Base-by-base conservation (phyloP, 129 eudicot genomes). In the Scalesia atractyloides region DNA sequence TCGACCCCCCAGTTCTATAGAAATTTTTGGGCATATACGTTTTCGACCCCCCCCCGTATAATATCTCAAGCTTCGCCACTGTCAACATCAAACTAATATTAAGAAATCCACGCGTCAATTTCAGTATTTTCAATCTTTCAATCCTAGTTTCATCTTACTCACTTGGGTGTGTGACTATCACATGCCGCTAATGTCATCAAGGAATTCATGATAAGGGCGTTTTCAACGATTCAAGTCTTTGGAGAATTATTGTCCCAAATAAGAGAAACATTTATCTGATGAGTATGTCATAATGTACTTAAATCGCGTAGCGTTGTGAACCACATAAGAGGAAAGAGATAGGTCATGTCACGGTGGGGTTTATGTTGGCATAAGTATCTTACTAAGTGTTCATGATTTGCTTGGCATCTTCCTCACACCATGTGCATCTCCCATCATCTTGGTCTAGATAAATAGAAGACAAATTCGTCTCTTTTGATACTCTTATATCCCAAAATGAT, bases 381-480 rank as follows among this genome's bases (percentile, higher is more conserved):
- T 51, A n/a, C 20, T 19, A 57, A 24, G 64, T 24, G 13, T 24
- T 24, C 39, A 58, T 58, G 30, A 11, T 5, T 22, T 22, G 14
- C 64, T 58, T 58, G 64, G 64, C 64, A 11, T 58, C 64, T 58
- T 58, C 64, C 9, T 22, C 17, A 22, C 30, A 15, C 64, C 64
- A 58, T 58, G 64, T 58, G 39, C 64, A 58, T 24, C 64, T 22
- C 64, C 64, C 16, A 58, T 58, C 62, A 58, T 58, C 64, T 58
- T 58, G 64, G 64, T 24, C 64, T 58, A 58, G 34, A 56, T 58
- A 22, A 58, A 58, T 4, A 22, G 39, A 58, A 22, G 37, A 24
- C 64, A 58, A 58, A 22, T 58, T 24, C 9, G 39, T 57, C 63
- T 57, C 36, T 20, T 57, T 57, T 11, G n/a, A 57, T 12, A 57